Percentiles rank a stretch among this genome's conserved stretches.
phyloP scores from a whole-genome alignment of 208 protist species.

The Acanthamoeba lugdunensis region DNA sequence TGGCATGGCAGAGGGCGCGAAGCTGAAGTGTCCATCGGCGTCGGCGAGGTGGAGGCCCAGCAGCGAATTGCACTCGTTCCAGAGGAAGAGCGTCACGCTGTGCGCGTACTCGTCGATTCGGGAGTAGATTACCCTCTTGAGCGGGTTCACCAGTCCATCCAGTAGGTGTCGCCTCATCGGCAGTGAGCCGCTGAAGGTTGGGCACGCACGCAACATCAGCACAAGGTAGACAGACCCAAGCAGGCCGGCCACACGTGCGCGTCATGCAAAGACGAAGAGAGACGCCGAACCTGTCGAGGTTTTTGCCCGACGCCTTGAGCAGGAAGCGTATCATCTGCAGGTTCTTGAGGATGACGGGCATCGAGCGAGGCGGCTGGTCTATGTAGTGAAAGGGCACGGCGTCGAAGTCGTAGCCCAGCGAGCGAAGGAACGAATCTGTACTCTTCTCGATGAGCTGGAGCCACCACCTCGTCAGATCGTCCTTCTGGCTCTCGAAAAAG shows the following conservation, averaged over 20 bases:
- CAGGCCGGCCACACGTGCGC: no score
- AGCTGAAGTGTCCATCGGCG: not conserved
- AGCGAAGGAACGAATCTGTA: constrained; percentile 6
- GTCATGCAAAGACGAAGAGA: not conserved
- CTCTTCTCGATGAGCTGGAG: constrained; percentile 3
- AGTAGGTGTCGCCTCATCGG: constrained; percentile 45
- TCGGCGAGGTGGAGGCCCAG: constrained; percentile 28
- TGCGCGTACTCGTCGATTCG: constrained; percentile 42
- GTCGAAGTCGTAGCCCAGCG: constrained; percentile 44
- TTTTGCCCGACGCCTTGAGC: constrained; percentile 54
- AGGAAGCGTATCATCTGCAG: constrained; percentile 46
- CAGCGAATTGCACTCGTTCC: constrained; percentile 2
- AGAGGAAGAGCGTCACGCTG: constrained; percentile 45
- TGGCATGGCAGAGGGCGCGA: not conserved
- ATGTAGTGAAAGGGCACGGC: constrained; percentile 55
- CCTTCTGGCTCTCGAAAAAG: constrained; percentile 40
- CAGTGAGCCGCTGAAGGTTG: not conserved
- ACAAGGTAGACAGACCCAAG: not conserved
- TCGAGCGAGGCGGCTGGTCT: constrained; percentile 27
- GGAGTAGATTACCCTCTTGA: constrained; percentile 23
- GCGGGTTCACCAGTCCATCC: constrained; percentile 11
- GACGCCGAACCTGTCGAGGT: not conserved
- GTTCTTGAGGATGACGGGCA: constrained; percentile 57
- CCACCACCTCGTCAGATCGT: constrained; percentile 22
- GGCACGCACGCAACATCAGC: not conserved